Evolutionary conservation across 192 early-diverging fungal species (phyloP), one percentile per base, ranked within the genome.

Genomic region (Coemansia javaensis): DNA sequence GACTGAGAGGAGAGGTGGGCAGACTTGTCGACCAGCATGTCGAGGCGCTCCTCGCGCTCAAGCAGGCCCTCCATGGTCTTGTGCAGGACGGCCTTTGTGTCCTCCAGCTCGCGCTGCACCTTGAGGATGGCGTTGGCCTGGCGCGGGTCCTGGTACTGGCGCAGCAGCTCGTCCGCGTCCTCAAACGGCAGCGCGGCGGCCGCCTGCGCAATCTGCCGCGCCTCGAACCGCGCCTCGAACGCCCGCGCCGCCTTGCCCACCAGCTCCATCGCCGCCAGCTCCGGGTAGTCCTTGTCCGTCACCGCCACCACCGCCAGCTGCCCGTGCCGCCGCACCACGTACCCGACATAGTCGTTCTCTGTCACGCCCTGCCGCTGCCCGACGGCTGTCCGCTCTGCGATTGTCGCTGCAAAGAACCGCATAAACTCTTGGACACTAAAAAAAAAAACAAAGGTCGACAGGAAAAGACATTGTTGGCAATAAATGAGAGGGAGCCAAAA

Each of bases 71-170:
- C 90, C 61, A 98, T 98, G 0, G 94, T 97, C 70, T 91, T 91
- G 72, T 91, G 90, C 77, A 98, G 54, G 24, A 98, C 86, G 33
- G 84, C 84, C 67, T 92, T 98, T 9, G 95, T 98, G 66, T 98
- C 91, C 56, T 98, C 95, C 73, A 98, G 66, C 66, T 98, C 94
- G 57, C 82, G 80, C 76, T 97, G 95, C 34, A 98, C 90, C 58
- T 82, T 81, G 83, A 95, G 83, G 50, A 97, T 90, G 3, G 84
- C 89, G 67, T 98, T 94, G 7, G 86, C 86, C 47, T 85, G 82
- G 44, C 90, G 81, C 30, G 95, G 95, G 66, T 97, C 90, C 81
- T 98, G 94, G 57, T 86, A 90, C 56, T 86, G 88, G 1, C 23
- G 49, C 22, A 98, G 57, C 44, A 88, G 87, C 21, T 77, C 70